Evolutionary conservation across 106 monocot genomes (phyloP), one percentile per base, ranked within the genome.

Genomic region (Apostasia ramifera): DNA sequence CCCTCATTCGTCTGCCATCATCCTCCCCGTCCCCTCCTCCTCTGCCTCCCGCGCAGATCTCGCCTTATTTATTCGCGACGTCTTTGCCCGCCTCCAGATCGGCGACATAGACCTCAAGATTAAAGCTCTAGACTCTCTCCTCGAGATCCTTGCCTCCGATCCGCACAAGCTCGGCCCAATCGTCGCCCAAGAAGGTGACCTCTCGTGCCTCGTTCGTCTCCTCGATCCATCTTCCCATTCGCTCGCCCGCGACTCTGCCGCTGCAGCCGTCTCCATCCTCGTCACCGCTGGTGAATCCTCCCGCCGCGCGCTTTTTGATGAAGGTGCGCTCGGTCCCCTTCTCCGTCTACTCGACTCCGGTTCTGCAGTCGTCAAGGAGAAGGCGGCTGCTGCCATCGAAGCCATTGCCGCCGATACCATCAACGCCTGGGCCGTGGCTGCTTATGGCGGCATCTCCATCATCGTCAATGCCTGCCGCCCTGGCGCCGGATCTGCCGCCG

Each of bases 21-120:
- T 94, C 7, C 87, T 91, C 49, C 60, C 80, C 1, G 56, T 76
- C 5, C 94, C 94, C 2, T 68, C 58, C 37, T 63, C 84, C 3
- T 45, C 82, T 6, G 70, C 94, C 3, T 79, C 90, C 44, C 76
- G 72, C 6, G 66, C 83, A 2, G 94, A 94, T 56, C 41, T 85
- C 47, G 7, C 70, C 39, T 77, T 91, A 55, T 91, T 88, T 77
- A 52, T 91, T 62, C 79, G 85, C n/a, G 94, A 94, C 80, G 68
- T 76, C 81, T 94, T 91, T 59, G 85, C 91, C 6, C 73, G 94
- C 38, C 85, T 94, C 63, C 87, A 83, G 71, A 94, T 94, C 77
- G 94, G 90, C 44, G 71, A 62, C 3, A n/a, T 78, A 38, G 91
- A 91, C 40, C 76, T 91, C 75, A 94, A 90, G 79, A 76, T 74